These are phyloP conservation scores for Anthostomella pinea DNA, from an alignment of 2,329 filamentous ascomycete genomes.

Conservation along the genomic window DNA sequence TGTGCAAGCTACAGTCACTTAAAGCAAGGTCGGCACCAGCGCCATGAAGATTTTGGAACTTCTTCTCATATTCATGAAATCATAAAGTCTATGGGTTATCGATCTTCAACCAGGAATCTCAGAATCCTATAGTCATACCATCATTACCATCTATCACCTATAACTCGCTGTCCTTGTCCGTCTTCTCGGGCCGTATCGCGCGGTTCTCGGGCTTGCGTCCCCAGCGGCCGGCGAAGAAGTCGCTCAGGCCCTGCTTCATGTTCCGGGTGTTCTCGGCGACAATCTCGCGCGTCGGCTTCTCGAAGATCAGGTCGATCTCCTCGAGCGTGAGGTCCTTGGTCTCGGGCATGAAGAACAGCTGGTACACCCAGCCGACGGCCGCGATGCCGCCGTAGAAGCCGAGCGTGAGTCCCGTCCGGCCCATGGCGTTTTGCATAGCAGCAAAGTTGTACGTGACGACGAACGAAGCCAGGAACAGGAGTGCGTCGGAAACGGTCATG, in stretches of 20 bases:
- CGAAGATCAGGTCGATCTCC: slow-evolving; percentile 68
- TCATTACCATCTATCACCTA: too few species aligned
- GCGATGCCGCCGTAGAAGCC: slow-evolving; percentile 76
- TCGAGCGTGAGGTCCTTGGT: slow-evolving; percentile 68
- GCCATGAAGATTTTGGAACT: too few species aligned
- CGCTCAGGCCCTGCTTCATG: slow-evolving; percentile 10
- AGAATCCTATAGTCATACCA: too few species aligned
- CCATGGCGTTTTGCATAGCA: slow-evolving; percentile 67
- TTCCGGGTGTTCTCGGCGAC: slow-evolving; percentile 56
- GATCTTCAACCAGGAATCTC: too few species aligned
- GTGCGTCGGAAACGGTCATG: slow-evolving; percentile 67
- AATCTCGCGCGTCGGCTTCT: slow-evolving; percentile 59
- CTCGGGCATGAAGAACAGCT: slow-evolving; percentile 73
- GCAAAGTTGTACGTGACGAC: slow-evolving; percentile 75
- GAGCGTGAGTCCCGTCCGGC: slow-evolving; percentile 60
- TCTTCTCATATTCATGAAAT: too few species aligned
- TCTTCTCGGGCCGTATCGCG: too few species aligned
- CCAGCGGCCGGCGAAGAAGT: too few species aligned
- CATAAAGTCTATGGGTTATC: too few species aligned
- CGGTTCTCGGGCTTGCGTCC: too few species aligned
- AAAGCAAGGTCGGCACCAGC: too few species aligned
- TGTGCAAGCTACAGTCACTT: too few species aligned
- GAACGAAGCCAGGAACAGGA: slow-evolving; percentile 69
- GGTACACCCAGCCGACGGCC: slow-evolving; percentile 67
- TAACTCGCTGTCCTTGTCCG: too few species aligned